Evolutionary conservation across 1,139 yeast species (phyloP).

Genomic region (Meyerozyma smithsonii): DNA sequence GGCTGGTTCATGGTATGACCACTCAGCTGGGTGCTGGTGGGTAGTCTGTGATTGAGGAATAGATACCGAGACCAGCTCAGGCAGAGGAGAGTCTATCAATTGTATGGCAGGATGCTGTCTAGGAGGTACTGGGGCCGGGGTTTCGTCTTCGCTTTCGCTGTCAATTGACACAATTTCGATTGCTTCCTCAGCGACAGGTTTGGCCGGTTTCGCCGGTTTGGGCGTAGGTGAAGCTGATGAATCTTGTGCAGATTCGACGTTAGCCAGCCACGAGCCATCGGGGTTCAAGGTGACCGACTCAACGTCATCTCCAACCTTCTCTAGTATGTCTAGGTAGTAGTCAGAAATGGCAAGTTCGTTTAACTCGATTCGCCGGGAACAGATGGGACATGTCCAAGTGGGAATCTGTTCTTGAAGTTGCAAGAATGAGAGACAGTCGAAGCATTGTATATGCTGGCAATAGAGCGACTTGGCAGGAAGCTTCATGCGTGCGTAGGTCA

Average conservation of each 20-base stretch:
- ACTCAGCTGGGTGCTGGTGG: not conserved
- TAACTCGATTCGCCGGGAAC: conserved; percentile 39
- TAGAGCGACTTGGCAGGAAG: conserved; percentile 54
- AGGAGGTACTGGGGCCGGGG: not conserved
- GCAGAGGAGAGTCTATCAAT: not conserved
- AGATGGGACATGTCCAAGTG: conserved; percentile 67
- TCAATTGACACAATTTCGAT: conserved; percentile 23
- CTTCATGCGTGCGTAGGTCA: conserved; percentile 56
- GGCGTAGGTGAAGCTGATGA: not conserved
- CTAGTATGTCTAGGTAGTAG: conserved; percentile 49
- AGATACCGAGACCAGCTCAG: not conserved
- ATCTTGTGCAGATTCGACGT: conserved; percentile 3
- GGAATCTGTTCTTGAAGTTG: conserved; percentile 59
- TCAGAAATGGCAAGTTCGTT: conserved; percentile 60
- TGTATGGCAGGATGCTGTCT: not conserved
- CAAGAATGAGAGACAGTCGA: conserved; percentile 59
- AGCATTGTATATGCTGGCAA: conserved; percentile 69
- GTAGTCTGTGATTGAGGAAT: not conserved
- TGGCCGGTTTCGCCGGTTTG: not conserved
- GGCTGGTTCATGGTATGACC: too few relatives aligned
- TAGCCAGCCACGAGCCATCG: conserved; percentile 53
- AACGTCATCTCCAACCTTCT: conserved; percentile 37
- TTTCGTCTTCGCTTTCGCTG: conserved; percentile 25
- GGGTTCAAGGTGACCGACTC: conserved; percentile 51
- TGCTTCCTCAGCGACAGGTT: not conserved